A percentile compares a stretch with the other conserved stretches of the same genome.
Evolutionary conservation across 2,329 filamentous ascomycete genomes (phyloP).

Genomic region (Piedraia hortae): DNA sequence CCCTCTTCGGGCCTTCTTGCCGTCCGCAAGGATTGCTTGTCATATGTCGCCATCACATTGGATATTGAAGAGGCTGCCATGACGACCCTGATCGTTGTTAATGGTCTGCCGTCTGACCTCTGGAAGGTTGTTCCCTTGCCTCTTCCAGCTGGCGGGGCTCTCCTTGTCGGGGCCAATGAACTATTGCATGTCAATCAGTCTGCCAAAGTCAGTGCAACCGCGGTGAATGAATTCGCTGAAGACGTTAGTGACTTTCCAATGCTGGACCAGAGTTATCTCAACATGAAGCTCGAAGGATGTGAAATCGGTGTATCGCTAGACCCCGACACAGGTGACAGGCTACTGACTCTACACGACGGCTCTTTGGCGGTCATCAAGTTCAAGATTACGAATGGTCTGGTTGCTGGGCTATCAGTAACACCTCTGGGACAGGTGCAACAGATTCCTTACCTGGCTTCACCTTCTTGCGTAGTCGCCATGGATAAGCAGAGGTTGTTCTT

Average conservation of each 20-base stretch:
- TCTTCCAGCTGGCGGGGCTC: constrained; percentile 60
- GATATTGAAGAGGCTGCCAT: constrained; percentile 83
- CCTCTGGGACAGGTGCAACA: constrained; percentile 25
- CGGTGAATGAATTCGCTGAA: constrained; percentile 72
- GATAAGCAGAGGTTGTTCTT: constrained; percentile 48
- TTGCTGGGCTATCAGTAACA: constrained; percentile 59
- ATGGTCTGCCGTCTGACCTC: constrained; percentile 63
- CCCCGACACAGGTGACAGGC: constrained; percentile 49
- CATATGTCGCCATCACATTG: constrained; percentile 83
- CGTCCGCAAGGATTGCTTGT: constrained; percentile 59
- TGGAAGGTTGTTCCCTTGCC: constrained; percentile 60
- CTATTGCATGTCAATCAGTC: constrained; percentile 89
- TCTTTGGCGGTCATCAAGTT: constrained; percentile 52
- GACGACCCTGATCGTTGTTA: constrained; percentile 70
- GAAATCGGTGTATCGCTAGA: constrained; percentile 43
- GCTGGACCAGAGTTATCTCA: constrained; percentile 58
- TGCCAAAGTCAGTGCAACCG: constrained; percentile 75
- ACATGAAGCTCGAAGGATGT: constrained; percentile 57
- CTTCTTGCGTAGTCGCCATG: constrained; percentile 43
- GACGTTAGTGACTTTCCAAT: constrained; percentile 61
- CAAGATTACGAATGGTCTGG: constrained; percentile 65
- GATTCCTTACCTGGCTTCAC: constrained; percentile 25
- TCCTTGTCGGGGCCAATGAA: constrained; percentile 71
- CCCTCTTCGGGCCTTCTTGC: constrained; percentile 42
- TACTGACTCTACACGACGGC: constrained; percentile 58